A percentile compares a stretch with the other conserved stretches of the same genome.
These are phyloP conservation scores for Sinapis alba DNA, from an alignment of 441 rosid species.

Conservation along the genomic window DNA sequence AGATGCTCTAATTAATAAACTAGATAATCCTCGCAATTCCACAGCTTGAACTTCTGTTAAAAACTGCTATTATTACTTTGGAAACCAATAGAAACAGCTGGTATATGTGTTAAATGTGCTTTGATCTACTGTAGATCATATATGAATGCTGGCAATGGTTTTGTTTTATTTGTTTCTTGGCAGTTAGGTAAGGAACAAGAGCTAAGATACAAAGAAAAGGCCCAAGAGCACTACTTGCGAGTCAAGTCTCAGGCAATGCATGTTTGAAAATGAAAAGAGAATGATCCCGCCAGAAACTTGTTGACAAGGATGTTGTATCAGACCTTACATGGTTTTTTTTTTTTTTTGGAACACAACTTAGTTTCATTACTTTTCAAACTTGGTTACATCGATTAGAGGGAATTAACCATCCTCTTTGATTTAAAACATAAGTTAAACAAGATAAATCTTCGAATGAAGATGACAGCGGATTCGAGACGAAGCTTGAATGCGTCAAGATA, in stretches of 20 bases:
- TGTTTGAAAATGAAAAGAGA: slow-evolving; percentile 64
- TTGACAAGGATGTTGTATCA: slow-evolving; percentile 56
- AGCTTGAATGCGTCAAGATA: no score
- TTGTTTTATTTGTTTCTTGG: background rate
- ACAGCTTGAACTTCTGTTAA: background rate
- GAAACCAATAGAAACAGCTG: slow-evolving; percentile 58
- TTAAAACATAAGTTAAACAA: no score
- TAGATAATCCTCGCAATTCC: background rate
- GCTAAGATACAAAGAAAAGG: slow-evolving; percentile 55
- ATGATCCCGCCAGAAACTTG: slow-evolving; percentile 69
- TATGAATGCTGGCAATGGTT: background rate
- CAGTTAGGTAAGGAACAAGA: slow-evolving; percentile 70
- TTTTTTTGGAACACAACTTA: no score
- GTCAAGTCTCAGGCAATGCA: slow-evolving; percentile 68
- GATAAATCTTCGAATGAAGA: no score
- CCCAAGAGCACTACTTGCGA: slow-evolving; percentile 68
- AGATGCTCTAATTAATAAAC: background rate
- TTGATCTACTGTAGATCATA: background rate
- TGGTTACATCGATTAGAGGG: no score
- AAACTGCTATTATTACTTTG: slow-evolving; percentile 47
- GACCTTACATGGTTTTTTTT: slow-evolving; percentile 49
- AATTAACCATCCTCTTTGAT: no score
- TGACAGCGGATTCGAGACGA: no score
- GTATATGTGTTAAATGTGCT: slow-evolving; percentile 22
- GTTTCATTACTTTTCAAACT: no score